Evolutionary conservation across 2,329 filamentous ascomycete genomes (phyloP), one percentile per base, ranked within the genome.

Genomic region (Penicillium sp.): DNA sequence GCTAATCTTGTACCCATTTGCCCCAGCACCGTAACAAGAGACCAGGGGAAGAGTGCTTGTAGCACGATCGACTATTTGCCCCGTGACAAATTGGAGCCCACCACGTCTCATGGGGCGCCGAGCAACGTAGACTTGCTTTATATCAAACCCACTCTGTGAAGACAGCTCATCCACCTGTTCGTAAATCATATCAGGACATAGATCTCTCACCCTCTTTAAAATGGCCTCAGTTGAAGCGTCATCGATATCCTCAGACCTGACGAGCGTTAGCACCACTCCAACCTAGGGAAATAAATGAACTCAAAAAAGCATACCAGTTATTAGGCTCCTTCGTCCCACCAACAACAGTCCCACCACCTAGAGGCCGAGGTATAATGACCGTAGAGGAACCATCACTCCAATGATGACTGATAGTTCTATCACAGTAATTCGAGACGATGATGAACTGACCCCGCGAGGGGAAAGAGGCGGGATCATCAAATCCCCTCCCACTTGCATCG

Each of bases 331-430:
- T 59, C 6, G 57, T 59, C 10, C 57, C 57, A 4, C 57, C 57
- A 25, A 59, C 50, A 3, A 59, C 49, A 16, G 53, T 53, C 2
- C 53, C 57, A 19, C 57, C 57, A 21, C 49, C 49, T 4, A 59
- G 34, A 29, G 57, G 57, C 3, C 57, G 53, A 5, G 53, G 57
- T 23, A 57, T 52, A 11, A 43, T 51, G 13, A 43, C 49, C 2
- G 49, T 51, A 21, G 38, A 51, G 27, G 49, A 57, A 13, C 50
- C 57, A 43, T 57, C 54, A 25, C 31, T 29, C 49, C 54, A 60
- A n/a, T 60, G 54, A 41, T 60, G 57, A 19, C 54, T 60, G 27
- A 60, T 47, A n/a, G 57, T 58, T 36, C 29, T 33, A 16, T 50
- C 40, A 25, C 55, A 60, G 25, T 53, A 15, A 39, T 60, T 58